A percentile compares a stretch with the other conserved stretches of the same genome.
Conservation (phyloP, 176 grass and related monocot species). For the Eleusine indica region DNA sequence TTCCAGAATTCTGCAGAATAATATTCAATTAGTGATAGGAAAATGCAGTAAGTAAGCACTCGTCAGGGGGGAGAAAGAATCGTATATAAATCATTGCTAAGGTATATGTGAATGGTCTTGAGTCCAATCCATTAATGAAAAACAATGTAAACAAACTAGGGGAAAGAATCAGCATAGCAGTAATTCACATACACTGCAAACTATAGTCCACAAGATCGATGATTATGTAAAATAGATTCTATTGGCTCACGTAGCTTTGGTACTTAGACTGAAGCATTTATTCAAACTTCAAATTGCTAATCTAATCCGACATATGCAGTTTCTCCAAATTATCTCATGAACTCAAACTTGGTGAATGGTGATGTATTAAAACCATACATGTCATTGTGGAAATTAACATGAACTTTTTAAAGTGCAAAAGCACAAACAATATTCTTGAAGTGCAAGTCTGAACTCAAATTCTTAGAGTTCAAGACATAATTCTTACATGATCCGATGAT, state of each 20-base stretch:
- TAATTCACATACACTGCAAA: neutral
- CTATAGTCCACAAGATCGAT: neutral
- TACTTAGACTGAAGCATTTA: neutral
- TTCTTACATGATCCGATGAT: neutral
- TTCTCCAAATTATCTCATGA: neutral
- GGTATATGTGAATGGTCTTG: conserved; percentile 1
- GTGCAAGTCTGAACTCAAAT: neutral
- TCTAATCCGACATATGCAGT: conserved; percentile 26
- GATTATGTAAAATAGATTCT: conserved; percentile 1
- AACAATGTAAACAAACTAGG: neutral
- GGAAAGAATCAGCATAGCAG: neutral
- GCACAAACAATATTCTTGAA: neutral
- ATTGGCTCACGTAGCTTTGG: neutral
- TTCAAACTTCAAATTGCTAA: neutral
- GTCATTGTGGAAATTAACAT: conserved; percentile 14
- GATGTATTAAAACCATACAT: neutral
- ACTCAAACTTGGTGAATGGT: neutral
- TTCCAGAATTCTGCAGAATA: conserved; percentile 92
- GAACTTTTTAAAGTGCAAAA: conserved; percentile 11
- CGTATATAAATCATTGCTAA: neutral
- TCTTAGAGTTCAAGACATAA: neutral
- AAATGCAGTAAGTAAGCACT: conserved; percentile 27
- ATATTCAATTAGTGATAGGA: conserved; percentile 38
- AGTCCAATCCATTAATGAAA: neutral
- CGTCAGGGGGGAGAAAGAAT: neutral